Evolutionary conservation across 805 yeast genomes (phyloP).

Genomic region (Saccharomycopsis amapae): DNA sequence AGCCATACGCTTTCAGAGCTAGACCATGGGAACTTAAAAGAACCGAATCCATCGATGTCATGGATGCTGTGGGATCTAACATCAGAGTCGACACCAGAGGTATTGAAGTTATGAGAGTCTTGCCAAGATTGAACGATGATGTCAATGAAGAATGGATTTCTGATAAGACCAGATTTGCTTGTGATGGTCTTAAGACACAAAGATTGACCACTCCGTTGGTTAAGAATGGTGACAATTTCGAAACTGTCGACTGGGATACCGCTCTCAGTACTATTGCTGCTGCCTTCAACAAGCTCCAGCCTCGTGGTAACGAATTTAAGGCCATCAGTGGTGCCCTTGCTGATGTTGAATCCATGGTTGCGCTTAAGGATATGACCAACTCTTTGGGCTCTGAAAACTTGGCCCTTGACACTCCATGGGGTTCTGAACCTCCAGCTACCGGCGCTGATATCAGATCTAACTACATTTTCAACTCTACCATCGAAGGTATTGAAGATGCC

Average conservation of each 20-base stretch:
- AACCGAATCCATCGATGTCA: conserved; percentile 79
- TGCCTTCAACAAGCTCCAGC: conserved; percentile 48
- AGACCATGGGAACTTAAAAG: conserved; percentile 91
- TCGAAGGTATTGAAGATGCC: conserved; percentile 74
- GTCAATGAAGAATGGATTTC: conserved; percentile 89
- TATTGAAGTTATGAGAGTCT: conserved; percentile 76
- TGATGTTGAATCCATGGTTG: conserved; percentile 78
- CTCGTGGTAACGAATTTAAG: conserved; percentile 64
- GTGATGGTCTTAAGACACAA: conserved; percentile 81
- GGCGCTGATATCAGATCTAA: conserved; percentile 74
- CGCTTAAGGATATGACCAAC: conserved; percentile 72
- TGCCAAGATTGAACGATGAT: conserved; percentile 81
- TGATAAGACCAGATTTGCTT: conserved; percentile 80
- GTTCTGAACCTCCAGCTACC: conserved; percentile 48
- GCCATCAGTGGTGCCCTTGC: conserved; percentile 76
- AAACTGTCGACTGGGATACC: conserved; percentile 80
- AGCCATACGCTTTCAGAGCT: conserved; percentile 88
- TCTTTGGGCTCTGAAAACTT: conserved; percentile 74
- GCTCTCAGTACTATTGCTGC: conserved; percentile 65
- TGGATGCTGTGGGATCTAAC: conserved; percentile 78
- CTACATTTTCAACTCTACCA: conserved; percentile 72
- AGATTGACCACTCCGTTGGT: conserved; percentile 76
- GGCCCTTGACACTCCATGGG: conserved; percentile 60
- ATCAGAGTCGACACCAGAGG: conserved; percentile 84
- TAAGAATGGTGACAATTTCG: conserved; percentile 61